Base-by-base conservation (phyloP, 768 basidiomycete species). In the Boletus reticulatus region DNA sequence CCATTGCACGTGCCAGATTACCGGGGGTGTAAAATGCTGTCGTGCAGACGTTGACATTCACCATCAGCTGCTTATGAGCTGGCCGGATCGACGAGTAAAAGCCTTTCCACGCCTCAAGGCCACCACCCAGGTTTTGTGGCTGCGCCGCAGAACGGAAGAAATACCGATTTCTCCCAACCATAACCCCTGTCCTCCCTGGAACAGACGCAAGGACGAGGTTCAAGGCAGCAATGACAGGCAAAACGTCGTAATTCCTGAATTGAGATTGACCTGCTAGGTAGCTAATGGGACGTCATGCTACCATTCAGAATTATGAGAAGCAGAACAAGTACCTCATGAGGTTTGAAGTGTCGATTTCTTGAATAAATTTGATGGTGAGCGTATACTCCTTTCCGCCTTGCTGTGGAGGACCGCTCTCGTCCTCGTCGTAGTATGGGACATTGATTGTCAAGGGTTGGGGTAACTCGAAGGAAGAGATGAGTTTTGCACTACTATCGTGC, bases 61-160 rank as follows among this genome's bases (percentile, higher is more conserved):
- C 82, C 80, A 69, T 87, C 71, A 79, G 65, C 55, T 67, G 78
- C 71, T 71, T 78, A 61, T 70, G 68, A 43, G 70, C 67, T 13
- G 73, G 76, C 20, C 74, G 73, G 42, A 77, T 67, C 29, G 74
- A 78, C 4, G 72, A 70, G 56, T 75, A 73, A 62, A 68, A 84
- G 49, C 68, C 83, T 75, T 71, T 88, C 84, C 70, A 89, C 58
- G 68, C 84, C 63, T 77, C 79, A 54, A 77, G 83, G 19, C 85
- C 87, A 24, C 77, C 79, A 13, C 79, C 77, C 31, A 83, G 67
- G 4, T 54, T n/a, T 12, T 48, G 39, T 36, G 73, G 69, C 29
- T 66, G 50, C 10, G 68, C 72, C 6, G 66, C 72, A 14, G 61
- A 19, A 22, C 70, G 70, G 67, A 82, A 82, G 73, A 84, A 84